A percentile compares a stretch with the other conserved stretches of the same genome.
Evolutionary conservation across 306 rosid species (phyloP).

Genomic region (Cucumis cinereus): DNA sequence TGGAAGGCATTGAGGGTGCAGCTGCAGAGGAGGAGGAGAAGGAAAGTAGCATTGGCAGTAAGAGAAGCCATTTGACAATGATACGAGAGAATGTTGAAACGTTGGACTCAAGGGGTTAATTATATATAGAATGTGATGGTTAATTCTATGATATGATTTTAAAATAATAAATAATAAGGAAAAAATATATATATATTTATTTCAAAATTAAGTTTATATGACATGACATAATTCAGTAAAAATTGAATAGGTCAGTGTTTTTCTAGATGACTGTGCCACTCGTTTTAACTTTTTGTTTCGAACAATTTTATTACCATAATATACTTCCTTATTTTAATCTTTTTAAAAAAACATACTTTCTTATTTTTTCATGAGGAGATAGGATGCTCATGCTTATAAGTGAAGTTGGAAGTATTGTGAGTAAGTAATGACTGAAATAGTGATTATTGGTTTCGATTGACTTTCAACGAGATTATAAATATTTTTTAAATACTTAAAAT

Average conservation of each 20-base stretch:
- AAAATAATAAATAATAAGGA: no score
- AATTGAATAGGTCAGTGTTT: background rate
- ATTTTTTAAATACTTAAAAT: no score
- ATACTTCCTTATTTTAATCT: background rate
- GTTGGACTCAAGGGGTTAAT: background rate
- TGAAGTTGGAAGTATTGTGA: no score
- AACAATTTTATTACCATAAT: no score
- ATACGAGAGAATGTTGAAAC: background rate
- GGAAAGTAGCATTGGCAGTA: background rate
- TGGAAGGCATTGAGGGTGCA: background rate
- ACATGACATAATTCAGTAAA: background rate
- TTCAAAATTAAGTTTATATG: background rate
- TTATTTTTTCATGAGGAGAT: no score
- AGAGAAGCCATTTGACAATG: background rate
- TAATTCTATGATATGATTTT: background rate
- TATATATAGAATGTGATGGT: background rate
- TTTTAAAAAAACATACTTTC: no score
- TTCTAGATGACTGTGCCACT: background rate
- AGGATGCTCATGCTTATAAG: no score
- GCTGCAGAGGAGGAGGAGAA: background rate
- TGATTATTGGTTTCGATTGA: no score
- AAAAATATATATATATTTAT: background rate
- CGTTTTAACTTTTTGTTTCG: background rate
- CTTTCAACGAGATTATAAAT: no score
- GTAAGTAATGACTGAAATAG: no score